Base-by-base conservation (phyloP, 495 filamentous ascomycete species). In the Mytilinidion resinicola region DNA sequence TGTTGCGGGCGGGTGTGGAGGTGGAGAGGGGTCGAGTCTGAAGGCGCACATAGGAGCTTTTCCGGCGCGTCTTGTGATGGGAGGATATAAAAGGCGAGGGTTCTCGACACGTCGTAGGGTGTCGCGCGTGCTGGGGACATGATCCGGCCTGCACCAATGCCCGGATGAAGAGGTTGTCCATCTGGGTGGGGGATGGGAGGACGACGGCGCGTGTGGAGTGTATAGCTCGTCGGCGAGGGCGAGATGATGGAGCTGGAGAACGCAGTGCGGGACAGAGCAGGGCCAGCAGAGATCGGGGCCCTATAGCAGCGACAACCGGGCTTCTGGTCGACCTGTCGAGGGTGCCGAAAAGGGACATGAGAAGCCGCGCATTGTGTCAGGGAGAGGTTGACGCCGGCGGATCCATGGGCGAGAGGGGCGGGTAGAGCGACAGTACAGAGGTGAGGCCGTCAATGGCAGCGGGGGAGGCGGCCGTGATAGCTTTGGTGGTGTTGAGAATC, bases 71-170 rank as follows among this genome's bases (percentile, higher is more conserved):
- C 50, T 53, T 64, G 50, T 67, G 61, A 38, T 64, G 53, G 19
- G 15, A 44, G 11, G 53, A 41, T 10, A 48, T 9, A 19, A 39
- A 51, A 21, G 56, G 47, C 1, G 56, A 4, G 7, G 47, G 10
- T 20, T 49, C 14, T 1, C 51, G 47, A 20, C 42, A 34, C 15
- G 59, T 53, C 1, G 52, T 52, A 10, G 54, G 60, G 38, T 64
- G 55, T 21, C 48, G 56, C 71, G 73, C 36, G 65, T 87, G 85
- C 21, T 80, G 74, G 59, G 72, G 72, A 64, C 86, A 89, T 53
- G 79, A 76, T 47, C 83, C 77, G 48, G 85, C 87, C 59, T 78
- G 72, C 54, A 83, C 82, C 55, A 90, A 71, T 43, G 84, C 83
- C 61, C 76, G 72, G 58, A 90, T 80, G 69, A 91, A 89, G 60